Evolutionary conservation across 73 alveolate species (phyloP).

Genomic region (Paramecium sonneborni): DNA sequence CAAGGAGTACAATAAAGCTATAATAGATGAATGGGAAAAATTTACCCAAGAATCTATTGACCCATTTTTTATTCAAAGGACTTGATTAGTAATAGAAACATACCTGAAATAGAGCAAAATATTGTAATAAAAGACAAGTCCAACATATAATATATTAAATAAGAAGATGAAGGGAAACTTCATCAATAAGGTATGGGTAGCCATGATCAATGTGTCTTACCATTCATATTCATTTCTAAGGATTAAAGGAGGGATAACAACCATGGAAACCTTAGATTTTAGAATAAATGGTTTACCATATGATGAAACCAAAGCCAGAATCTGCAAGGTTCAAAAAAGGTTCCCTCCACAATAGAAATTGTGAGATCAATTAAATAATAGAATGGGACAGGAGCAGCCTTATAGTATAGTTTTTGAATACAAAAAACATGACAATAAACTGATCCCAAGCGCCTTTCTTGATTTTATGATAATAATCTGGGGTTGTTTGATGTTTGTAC

Average conservation of each 20-base stretch:
- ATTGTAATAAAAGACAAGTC: slow-evolving; percentile 1
- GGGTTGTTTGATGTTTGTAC: not conserved
- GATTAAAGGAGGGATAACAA: not conserved
- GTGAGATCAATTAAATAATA: slow-evolving; percentile 9
- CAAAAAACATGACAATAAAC: not conserved
- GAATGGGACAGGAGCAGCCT: not conserved
- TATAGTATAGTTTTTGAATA: not conserved
- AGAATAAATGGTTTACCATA: not conserved
- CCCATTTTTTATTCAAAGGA: slow-evolving; percentile 16
- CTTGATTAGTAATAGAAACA: not conserved
- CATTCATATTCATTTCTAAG: not conserved
- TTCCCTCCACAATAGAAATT: slow-evolving; percentile 17
- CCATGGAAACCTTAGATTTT: not conserved
- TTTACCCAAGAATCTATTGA: slow-evolving; percentile 6
- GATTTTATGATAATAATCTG: not conserved
- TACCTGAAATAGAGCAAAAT: slow-evolving; percentile 6
- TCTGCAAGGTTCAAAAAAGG: slow-evolving; percentile 34
- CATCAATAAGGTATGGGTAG: not conserved
- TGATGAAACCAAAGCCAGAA: slow-evolving; percentile 51
- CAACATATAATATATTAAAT: not conserved
- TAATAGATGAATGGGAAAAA: slow-evolving; percentile 36
- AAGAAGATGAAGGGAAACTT: slow-evolving; percentile 17
- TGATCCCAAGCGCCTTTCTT: not conserved
- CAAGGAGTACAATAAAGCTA: not conserved
- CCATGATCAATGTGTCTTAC: slow-evolving; percentile 25